Base-by-base conservation (phyloP, 768 basidiomycete genomes). In the Termitomyces sp. region DNA sequence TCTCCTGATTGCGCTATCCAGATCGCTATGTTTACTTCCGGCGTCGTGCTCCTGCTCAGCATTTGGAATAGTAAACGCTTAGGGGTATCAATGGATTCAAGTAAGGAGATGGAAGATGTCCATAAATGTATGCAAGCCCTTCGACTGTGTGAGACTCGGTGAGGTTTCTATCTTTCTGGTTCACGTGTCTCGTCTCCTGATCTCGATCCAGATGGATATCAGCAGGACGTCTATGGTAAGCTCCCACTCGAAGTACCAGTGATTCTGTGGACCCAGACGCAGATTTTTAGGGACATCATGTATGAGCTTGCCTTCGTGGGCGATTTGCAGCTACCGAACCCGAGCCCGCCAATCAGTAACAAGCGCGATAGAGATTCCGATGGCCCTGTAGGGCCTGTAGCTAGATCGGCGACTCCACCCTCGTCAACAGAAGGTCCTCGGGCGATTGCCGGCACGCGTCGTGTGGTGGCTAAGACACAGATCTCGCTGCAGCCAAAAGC, bases 231-330 rank as follows among this genome's bases (percentile, higher is more conserved):
- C 62, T 81, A 27, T 79, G 78, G 80, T 78, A 64, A 48, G 70
- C 57, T 32, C 17, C 7, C 19, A 7, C 38, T 19, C 21, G 5
- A 31, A 31, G 29, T 16, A 12, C 9, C 4, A 25, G 32, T 6
- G 14, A 9, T 21, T 73, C 17, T 40, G 11, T 75, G 19, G 19
- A 9, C 52, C 29, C 27, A 51, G 21, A 11, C 21, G 5, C n/a
- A 16, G 21, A 53, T 21, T 35, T 35, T 7, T 19, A 89, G 88
- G 87, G 87, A 89, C 62, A 80, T 90, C 41, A 70, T 90, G 19
- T 89, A 83, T 60, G 87, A 90, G 61, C 74, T 90, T 1, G 86
- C 88, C 4, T 84, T 79, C 0, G 86, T 84, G 4, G 87, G 88
- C 2, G 86, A 89, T 23, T 75, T 90, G 0, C 88, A 87, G 0